phyloP scores from a whole-genome alignment of 2,329 filamentous ascomycete species.

The Paecilomyces dactylethromorphus region DNA sequence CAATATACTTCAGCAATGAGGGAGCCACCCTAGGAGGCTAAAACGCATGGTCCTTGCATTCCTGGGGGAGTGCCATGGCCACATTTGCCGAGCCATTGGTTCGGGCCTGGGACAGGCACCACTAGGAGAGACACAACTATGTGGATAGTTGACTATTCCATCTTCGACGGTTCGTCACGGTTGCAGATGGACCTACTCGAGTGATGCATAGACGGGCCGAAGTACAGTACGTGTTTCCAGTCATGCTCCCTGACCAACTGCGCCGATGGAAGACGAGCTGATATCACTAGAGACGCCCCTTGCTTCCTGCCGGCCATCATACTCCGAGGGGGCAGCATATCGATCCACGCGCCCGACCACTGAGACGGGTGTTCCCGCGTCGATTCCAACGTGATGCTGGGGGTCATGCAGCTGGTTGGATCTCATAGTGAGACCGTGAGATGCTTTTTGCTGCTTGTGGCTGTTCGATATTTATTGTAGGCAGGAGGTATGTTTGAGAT shows the following conservation, averaged over 20 bases:
- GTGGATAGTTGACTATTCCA: slow-evolving; percentile 22
- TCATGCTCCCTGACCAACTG: slow-evolving; percentile 1
- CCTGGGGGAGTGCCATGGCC: slow-evolving; percentile 21
- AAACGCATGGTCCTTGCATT: slow-evolving; percentile 31
- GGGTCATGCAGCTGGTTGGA: neutral
- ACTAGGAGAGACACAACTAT: slow-evolving; percentile 24
- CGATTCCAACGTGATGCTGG: neutral
- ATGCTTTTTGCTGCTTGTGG: neutral
- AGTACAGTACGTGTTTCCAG: neutral
- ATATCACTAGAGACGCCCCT: slow-evolving; percentile 21
- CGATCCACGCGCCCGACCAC: slow-evolving; percentile 11
- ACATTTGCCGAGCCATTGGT: slow-evolving; percentile 17
- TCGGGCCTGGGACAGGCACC: slow-evolving; percentile 10
- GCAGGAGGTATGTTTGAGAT: neutral
- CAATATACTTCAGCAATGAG: slow-evolving; percentile 15
- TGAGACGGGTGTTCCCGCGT: neutral
- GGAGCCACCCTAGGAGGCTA: slow-evolving; percentile 12
- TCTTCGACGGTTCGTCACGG: slow-evolving; percentile 16
- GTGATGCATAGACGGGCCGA: slow-evolving; percentile 15
- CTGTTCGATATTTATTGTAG: neutral
- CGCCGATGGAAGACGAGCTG: slow-evolving; percentile 20
- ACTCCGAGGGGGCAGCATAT: slow-evolving; percentile 13
- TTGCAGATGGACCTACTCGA: slow-evolving; percentile 20
- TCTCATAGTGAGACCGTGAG: neutral
- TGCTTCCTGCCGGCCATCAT: slow-evolving; percentile 19